These are phyloP conservation scores for Psilocybe sp. DNA, from an alignment of 768 basidiomycete species.

Conservation along the genomic window DNA sequence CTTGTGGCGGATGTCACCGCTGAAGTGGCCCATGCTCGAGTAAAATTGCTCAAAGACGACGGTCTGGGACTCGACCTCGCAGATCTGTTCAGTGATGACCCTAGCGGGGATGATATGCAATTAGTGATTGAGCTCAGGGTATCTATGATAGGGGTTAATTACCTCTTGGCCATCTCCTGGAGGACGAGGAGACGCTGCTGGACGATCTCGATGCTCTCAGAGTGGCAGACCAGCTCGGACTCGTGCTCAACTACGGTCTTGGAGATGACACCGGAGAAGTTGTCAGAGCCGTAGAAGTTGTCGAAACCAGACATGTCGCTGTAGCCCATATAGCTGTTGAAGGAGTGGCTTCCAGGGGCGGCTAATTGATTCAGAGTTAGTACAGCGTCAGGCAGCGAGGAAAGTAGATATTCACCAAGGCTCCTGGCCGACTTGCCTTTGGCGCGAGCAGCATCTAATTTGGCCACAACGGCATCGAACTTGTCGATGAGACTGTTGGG, in stretches of 20 bases:
- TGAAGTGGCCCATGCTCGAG: slow-evolving; percentile 25
- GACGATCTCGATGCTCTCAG: slow-evolving; percentile 25
- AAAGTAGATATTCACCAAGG: not conserved
- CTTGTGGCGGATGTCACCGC: slow-evolving; percentile 26
- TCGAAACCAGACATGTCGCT: slow-evolving; percentile 30
- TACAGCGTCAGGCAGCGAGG: not conserved
- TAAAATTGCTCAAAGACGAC: slow-evolving; percentile 34
- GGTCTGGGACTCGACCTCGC: slow-evolving; percentile 35
- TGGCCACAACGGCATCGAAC: no score
- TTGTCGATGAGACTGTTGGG: no score
- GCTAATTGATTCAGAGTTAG: not conserved
- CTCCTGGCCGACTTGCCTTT: no score
- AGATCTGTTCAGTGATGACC: slow-evolving; percentile 29
- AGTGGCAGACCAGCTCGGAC: slow-evolving; percentile 26
- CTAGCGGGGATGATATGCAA: slow-evolving; percentile 6
- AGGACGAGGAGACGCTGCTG: slow-evolving; percentile 32
- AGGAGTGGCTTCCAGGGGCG: slow-evolving; percentile 15
- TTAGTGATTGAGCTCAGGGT: not conserved
- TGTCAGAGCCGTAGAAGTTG: slow-evolving; percentile 34
- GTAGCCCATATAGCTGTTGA: slow-evolving; percentile 34
- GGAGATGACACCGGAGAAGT: slow-evolving; percentile 29
- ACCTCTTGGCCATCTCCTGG: slow-evolving; percentile 34
- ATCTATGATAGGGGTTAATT: not conserved
- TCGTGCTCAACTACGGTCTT: slow-evolving; percentile 22
- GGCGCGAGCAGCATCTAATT: no score